Evolutionary conservation across 2,329 filamentous ascomycete species (phyloP).

Genomic region (Cladosporium oxysporum): DNA sequence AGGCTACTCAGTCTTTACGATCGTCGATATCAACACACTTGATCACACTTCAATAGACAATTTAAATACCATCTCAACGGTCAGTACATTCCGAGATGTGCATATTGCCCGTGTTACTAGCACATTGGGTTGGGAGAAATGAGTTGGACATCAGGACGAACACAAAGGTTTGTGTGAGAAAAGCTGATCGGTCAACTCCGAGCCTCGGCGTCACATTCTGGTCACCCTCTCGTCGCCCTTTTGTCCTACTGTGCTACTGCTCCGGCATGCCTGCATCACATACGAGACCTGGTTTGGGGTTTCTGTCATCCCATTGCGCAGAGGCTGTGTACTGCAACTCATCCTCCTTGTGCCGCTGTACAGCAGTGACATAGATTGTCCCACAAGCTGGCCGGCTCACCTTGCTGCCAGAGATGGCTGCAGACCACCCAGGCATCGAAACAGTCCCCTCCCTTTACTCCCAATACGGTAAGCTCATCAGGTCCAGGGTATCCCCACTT

Average conservation of each 20-base stretch:
- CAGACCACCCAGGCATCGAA: background rate
- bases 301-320: background rate
- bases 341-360: background rate
- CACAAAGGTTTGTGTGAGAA: background rate
- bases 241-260: background rate
- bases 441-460: background rate
- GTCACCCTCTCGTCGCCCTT: background rate
- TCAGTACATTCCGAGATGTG: background rate
- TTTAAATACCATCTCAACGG: background rate
- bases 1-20: background rate
- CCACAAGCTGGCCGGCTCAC: background rate
- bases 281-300: background rate
- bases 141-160: background rate
- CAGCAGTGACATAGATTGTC: background rate
- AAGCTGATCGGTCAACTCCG: background rate
- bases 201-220: background rate
- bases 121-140: background rate
- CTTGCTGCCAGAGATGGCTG: background rate
- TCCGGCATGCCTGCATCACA: background rate
- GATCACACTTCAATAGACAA: background rate
- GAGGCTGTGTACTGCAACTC: background rate
- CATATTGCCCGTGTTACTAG: background rate
- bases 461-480: background rate
- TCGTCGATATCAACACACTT: background rate
- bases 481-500: constrained; percentile 4